Base-by-base conservation (phyloP, 306 rosid genomes). In the Vigna angularis region DNA sequence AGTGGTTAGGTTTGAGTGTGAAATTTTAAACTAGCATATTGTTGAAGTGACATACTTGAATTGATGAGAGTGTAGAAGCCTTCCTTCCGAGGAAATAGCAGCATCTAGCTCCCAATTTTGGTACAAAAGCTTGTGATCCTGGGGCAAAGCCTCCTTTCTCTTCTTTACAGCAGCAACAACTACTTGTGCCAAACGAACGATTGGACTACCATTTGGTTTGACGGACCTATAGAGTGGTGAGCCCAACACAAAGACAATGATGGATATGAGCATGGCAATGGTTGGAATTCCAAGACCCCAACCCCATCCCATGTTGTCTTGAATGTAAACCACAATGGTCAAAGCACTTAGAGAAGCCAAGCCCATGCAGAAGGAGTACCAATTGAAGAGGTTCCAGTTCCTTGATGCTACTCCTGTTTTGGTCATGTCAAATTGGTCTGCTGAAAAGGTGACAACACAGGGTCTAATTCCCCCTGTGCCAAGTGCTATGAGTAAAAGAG, bases 261-360 rank as follows among this genome's bases (percentile, higher is more conserved):
- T 51, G 0, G 97, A 90, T 15, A 93, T 15, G 8, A 88, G 65
- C 97, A 90, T 90, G 52, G 87, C 89, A 16, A 89, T 63, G 72
- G 98, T 85, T 9, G 98, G 98, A 22, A 90, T 78, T 3, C 93
- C 98, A 70, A 91, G 84, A 0, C 98, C 98, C 93, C 92, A 91
- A 0, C 92, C 96, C 97, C 96, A 93, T 0, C 97, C 89, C 66
- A 86, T 77, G n/a, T 89, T 57, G 53, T 93, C 98, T 84, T 93
- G 97, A 38, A 91, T 78, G 73, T 90, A 91, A 53, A 93, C 93
- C 72, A 93, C 93, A 61, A 90, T 59, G 5, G 92, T 91, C 32
- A 91, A 74, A 45, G 97, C 98, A 57, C 87, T 81, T 5, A 93
- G 75, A 7, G 97, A 73, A 7, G 98, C 97, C 67, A 88, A 22